Evolutionary conservation across 2,329 filamentous ascomycete genomes (phyloP).

Genomic region (Diaporthe velutina): DNA sequence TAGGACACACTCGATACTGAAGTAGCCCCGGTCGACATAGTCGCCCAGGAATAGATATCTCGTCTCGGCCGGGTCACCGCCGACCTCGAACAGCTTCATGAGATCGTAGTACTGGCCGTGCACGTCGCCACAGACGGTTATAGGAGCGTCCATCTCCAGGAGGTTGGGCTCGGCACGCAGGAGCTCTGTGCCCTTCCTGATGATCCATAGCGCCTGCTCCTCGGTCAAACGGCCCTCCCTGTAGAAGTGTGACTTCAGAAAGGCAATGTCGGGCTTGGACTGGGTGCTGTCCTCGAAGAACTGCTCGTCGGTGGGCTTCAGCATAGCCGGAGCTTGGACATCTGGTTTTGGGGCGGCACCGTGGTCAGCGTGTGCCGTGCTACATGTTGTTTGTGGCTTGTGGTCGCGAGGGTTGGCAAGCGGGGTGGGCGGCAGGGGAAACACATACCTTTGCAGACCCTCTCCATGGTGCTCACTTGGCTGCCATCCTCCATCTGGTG

Average conservation of each 20-base stretch:
- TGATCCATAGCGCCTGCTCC: constrained; percentile 96
- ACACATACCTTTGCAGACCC: constrained; percentile 94
- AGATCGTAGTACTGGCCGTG: constrained; percentile 99
- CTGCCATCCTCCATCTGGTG: constrained; percentile 98
- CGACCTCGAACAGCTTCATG: constrained; percentile 99
- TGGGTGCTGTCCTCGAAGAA: constrained; percentile 91
- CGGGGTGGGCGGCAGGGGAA: constrained; percentile 34
- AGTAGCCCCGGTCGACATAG: constrained; percentile 98
- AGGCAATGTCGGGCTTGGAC: constrained; percentile 90
- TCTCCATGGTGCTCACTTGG: constrained; percentile 94
- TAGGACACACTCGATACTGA: constrained; percentile 98
- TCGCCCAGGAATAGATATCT: constrained; percentile 97
- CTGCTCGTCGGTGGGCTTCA: constrained; percentile 91
- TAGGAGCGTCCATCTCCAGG: constrained; percentile 98
- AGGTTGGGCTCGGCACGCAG: constrained; percentile 93
- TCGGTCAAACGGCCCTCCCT: constrained; percentile 96
- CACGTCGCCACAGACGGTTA: constrained; percentile 98
- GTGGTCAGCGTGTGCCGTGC: constrained; percentile 31
- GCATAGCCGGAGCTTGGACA: constrained; percentile 96
- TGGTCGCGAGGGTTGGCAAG: constrained; percentile 40
- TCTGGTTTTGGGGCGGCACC: constrained; percentile 65
- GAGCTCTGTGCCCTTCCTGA: constrained; percentile 88
- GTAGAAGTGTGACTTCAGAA: constrained; percentile 98
- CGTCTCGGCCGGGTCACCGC: constrained; percentile 95
- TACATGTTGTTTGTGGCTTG: constrained; percentile 16